Base-by-base conservation (phyloP, 345 rosid species). In the Acer saccharum region DNA sequence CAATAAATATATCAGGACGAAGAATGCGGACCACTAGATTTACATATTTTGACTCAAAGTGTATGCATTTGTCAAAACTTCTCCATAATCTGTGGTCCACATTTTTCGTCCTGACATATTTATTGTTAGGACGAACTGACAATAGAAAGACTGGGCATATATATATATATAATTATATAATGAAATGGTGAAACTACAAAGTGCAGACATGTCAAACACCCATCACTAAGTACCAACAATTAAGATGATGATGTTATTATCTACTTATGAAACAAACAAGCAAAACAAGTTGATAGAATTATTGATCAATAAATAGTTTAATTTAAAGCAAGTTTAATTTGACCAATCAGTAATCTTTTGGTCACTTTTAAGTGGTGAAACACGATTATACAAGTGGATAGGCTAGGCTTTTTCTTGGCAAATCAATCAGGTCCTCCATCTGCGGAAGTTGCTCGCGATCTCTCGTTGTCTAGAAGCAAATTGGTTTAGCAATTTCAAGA, bases 301-400 rank as follows among this genome's bases (percentile, higher is more conserved):
- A 58, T 58, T 72, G n/a, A 20, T 61, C 66, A 72, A 58, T n/a
- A 18, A 60, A 32, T 32, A 32, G 5, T 32, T 32, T 32, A 32
- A 58, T 35, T n/a, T 60, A 14, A 73, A 44, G 43, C 46, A 63
- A 35, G n/a, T 35, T 35, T 72, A 35, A 12, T 35, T 35, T 72
- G 29, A 17, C 48, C 65, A 72, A 57, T 58, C 65, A 72, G 35
- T n/a, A 58, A 58, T 4, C 44, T 9, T 70, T 10, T 25, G 29
- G n/a, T 14, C 43, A 70, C 7, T 57, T 72, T 72, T 61, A 10
- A 41, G 65, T 72, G 76, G 23, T 58, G 21, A 71, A 50, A 71
- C 46, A 54, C 72, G 8, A 27, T 23, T 7, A 7, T 25, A 25
- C 41, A 13, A 71, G 64, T 29, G 44, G 62, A 27, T 52, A 17